Conservation (phyloP, 1,139 yeast genomes). For the Kodamaea alishanica region DNA sequence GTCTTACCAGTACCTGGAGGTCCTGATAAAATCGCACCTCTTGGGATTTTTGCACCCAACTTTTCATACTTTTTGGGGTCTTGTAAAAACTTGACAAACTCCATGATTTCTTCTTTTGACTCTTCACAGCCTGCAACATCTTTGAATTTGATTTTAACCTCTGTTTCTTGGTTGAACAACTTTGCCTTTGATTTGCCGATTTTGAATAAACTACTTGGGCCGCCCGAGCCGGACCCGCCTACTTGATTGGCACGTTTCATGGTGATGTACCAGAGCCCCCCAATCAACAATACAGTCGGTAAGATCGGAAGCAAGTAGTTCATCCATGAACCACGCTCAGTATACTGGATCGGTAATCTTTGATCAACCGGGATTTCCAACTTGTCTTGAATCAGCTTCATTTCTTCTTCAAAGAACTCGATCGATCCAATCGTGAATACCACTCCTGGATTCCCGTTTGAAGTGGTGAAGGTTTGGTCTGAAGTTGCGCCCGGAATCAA, state of each 20-base stretch:
- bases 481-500: slow-evolving; percentile 57
- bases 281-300: slow-evolving; percentile 68
- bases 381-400: slow-evolving; percentile 59
- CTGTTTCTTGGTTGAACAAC: slow-evolving; percentile 66
- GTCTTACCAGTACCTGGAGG: slow-evolving; percentile 91
- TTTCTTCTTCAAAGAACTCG: slow-evolving; percentile 66
- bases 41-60: slow-evolving; percentile 77
- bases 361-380: slow-evolving; percentile 56
- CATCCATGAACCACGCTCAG: slow-evolving; percentile 56
- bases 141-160: slow-evolving; percentile 66
- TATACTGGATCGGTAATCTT: slow-evolving; percentile 62
- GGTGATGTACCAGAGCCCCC: slow-evolving; percentile 69
- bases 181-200: slow-evolving; percentile 70
- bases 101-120: slow-evolving; percentile 82
- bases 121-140: slow-evolving; percentile 86
- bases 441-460: slow-evolving; percentile 42
- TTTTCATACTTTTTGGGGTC: slow-evolving; percentile 71
- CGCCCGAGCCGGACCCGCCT: slow-evolving; percentile 46
- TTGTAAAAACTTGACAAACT: slow-evolving; percentile 73
- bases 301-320: slow-evolving; percentile 56
- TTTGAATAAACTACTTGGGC: slow-evolving; percentile 59
- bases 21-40: slow-evolving; percentile 80
- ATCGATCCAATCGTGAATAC: slow-evolving; percentile 71
- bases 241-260: slow-evolving; percentile 51
- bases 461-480: slow-evolving; percentile 37